These are phyloP conservation scores for Phytophthora quininea DNA, from an alignment of 352 stramenopile species.

Conservation along the genomic window DNA sequence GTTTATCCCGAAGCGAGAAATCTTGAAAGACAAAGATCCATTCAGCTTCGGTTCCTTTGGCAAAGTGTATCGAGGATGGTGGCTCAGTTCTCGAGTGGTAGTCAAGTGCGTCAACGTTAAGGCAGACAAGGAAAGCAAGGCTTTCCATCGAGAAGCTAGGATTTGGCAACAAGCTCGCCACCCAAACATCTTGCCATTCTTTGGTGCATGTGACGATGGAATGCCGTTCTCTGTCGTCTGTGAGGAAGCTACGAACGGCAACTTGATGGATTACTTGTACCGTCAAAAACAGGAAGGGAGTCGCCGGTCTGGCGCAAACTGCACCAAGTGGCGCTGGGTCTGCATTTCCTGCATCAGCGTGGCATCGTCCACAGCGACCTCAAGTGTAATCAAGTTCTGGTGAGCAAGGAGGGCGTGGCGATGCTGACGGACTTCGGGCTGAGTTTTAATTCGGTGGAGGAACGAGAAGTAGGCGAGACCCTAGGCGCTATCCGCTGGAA, in stretches of 20 bases:
- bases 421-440: constrained; percentile 36
- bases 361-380: constrained; percentile 27
- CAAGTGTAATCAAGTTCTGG: constrained; percentile 33
- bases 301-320: constrained; percentile 1
- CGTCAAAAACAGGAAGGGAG: not conserved
- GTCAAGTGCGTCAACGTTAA: constrained; percentile 15
- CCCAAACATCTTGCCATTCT: constrained; percentile 86
- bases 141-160: constrained; percentile 63
- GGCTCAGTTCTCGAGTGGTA: constrained; percentile 11
- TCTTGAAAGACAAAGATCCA: constrained; percentile 2
- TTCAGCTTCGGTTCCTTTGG: constrained; percentile 8
- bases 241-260: constrained; percentile 11
- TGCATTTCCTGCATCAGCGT: constrained; percentile 19
- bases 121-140: constrained; percentile 9
- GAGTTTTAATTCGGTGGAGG: constrained; percentile 12
- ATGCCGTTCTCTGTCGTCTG: no score
- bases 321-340: constrained; percentile 13
- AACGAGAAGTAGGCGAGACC: not conserved
- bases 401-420: constrained; percentile 21
- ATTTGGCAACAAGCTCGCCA: constrained; percentile 90
- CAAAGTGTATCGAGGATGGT: constrained; percentile 19
- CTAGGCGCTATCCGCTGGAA: constrained; percentile 5
- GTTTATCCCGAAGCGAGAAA: constrained; percentile 11
- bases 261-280: not conserved
- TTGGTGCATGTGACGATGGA: constrained; percentile 14